These are phyloP conservation scores for Triadica sebifera DNA, from an alignment of 345 rosid genomes.

Conservation along the genomic window DNA sequence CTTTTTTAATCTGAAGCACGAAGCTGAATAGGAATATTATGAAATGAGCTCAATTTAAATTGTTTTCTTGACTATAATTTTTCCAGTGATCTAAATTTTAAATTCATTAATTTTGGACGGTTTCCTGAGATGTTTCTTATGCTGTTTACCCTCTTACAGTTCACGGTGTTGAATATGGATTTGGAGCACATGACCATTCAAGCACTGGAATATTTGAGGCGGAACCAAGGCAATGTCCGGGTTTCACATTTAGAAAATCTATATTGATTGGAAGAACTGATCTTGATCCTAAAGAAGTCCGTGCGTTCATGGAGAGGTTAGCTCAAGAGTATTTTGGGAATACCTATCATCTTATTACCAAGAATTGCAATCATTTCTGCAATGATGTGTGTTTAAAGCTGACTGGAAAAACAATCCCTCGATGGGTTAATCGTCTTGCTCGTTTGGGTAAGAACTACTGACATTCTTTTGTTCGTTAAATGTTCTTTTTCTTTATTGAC, in stretches of 20 bases:
- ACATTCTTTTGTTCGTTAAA: neutral
- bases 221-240: constrained; percentile 85
- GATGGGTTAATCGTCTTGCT: constrained; percentile 97
- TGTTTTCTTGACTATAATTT: neutral
- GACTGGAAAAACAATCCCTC: constrained; percentile 73
- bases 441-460: constrained; percentile 61
- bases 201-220: constrained; percentile 88
- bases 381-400: constrained; percentile 71
- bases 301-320: constrained; percentile 70
- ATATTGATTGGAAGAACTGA: constrained; percentile 89
- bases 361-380: constrained; percentile 95
- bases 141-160: constrained; percentile 35
- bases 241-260: constrained; percentile 83
- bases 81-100: neutral
- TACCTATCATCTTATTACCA: constrained; percentile 79
- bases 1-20: neutral
- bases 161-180: constrained; percentile 86
- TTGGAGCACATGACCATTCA: constrained; percentile 88
- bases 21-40: neutral
- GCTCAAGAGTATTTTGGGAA: constrained; percentile 72
- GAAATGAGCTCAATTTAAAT: neutral
- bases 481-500: neutral
- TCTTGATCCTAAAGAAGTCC: constrained; percentile 68
- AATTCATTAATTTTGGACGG: neutral
- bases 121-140: too few relatives aligned